phyloP scores from a whole-genome alignment of 805 yeast genomes.

The Metschnikowia borealis region DNA sequence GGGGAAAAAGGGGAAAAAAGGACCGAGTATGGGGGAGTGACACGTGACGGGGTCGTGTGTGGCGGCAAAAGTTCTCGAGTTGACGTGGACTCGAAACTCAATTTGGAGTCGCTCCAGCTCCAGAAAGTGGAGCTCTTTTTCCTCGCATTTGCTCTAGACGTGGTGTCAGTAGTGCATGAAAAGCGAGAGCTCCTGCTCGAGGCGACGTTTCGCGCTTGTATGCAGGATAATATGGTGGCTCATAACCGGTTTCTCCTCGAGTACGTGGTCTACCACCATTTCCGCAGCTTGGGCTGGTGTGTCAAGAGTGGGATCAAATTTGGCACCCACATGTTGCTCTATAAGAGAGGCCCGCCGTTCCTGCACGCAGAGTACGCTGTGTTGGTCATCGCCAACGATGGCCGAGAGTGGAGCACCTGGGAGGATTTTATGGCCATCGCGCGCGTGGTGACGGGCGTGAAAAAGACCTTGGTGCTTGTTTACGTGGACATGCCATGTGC shows the following conservation, averaged over 20 bases:
- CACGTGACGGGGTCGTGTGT: no score
- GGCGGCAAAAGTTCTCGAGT: neutral
- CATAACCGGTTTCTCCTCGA: slow-evolving; percentile 40
- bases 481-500: slow-evolving; percentile 56
- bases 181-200: slow-evolving; percentile 11
- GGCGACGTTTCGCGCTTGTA: slow-evolving; percentile 27
- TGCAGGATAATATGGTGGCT: slow-evolving; percentile 7
- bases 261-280: slow-evolving; percentile 81
- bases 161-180: slow-evolving; percentile 33
- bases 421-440: slow-evolving; percentile 55
- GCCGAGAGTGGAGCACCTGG: slow-evolving; percentile 47
- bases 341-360: slow-evolving; percentile 92
- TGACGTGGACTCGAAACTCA: neutral
- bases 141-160: slow-evolving; percentile 54
- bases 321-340: slow-evolving; percentile 80
- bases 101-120: slow-evolving; percentile 56
- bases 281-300: slow-evolving; percentile 90
- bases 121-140: slow-evolving; percentile 76
- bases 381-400: slow-evolving; percentile 42
- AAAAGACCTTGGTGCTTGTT: slow-evolving; percentile 67
- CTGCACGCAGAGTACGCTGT: slow-evolving; percentile 88
- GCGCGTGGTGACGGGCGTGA: slow-evolving; percentile 84
- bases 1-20: neutral
- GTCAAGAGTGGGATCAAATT: slow-evolving; percentile 88
- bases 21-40: neutral